phyloP scores from a whole-genome alignment of 257 asterid genomes.

The Scutellaria minor region DNA sequence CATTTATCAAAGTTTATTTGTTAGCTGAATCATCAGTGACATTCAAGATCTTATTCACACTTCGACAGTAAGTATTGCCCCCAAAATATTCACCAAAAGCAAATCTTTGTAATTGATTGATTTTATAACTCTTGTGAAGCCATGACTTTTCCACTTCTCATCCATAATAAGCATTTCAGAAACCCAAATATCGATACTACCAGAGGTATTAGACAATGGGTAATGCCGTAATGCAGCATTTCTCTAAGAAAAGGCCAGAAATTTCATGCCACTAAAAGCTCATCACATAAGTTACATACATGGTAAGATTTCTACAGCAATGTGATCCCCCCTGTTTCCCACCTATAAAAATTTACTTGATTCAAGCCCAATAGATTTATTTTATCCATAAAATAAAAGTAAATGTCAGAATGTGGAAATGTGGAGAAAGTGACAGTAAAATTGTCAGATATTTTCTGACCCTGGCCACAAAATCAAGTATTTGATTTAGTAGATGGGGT shows the following conservation, averaged over 20 bases:
- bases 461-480: background rate
- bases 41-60: constrained; percentile 12
- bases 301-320: background rate
- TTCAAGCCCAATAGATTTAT: too few species aligned
- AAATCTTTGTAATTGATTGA: constrained; percentile 4
- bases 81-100: background rate
- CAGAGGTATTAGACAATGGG: background rate
- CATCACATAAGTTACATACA: too few species aligned
- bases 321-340: background rate
- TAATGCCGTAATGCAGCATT: background rate
- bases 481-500: background rate
- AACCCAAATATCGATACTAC: background rate
- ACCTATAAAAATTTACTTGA: too few species aligned
- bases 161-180: constrained; percentile 10
- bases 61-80: background rate
- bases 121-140: background rate
- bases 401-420: background rate
- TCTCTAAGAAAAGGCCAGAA: constrained; percentile 1
- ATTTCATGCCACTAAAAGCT: background rate
- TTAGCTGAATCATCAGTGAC: background rate
- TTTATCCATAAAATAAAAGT: too few species aligned
- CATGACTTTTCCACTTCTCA: background rate
- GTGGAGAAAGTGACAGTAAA: background rate
- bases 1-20: background rate
- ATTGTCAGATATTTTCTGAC: background rate